Evolutionary conservation across 371 early-diverging fungal species (phyloP).

Genomic region (Lichtheimia hyalospora): DNA sequence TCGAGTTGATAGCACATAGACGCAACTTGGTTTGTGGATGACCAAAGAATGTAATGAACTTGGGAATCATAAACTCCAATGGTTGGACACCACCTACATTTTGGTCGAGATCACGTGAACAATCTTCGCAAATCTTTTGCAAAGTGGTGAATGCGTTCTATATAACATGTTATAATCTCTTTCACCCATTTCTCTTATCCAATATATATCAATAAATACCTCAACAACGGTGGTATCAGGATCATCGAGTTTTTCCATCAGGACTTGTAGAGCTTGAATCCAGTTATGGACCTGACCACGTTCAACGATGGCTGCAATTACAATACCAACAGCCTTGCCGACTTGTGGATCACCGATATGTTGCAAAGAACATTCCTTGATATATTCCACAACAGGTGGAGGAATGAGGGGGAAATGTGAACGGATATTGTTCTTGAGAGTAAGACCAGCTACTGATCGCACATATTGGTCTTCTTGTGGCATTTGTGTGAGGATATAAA

Average conservation of each 20-base stretch:
- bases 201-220: conserved; percentile 41
- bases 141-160: conserved; percentile 86
- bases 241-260: conserved; percentile 76
- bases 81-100: conserved; percentile 71
- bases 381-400: conserved; percentile 68
- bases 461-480: conserved; percentile 60
- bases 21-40: conserved; percentile 74
- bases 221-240: conserved; percentile 72
- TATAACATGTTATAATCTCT: not conserved
- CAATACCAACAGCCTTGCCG: conserved; percentile 65
- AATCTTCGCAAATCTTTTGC: conserved; percentile 93
- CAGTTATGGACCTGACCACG: conserved; percentile 72
- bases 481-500: conserved; percentile 80
- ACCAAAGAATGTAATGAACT: conserved; percentile 79
- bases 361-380: conserved; percentile 72
- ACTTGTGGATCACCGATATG: conserved; percentile 77
- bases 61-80: conserved; percentile 82
- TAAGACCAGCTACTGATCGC: conserved; percentile 86
- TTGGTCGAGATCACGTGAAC: conserved; percentile 73
- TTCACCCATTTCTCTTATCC: not conserved
- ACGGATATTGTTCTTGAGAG: conserved; percentile 85
- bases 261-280: conserved; percentile 78
- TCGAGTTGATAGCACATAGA: conserved; percentile 73
- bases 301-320: conserved; percentile 82
- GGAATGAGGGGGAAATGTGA: conserved; percentile 60